These are phyloP conservation scores for Rhizopogon vulgaris DNA, from an alignment of 768 basidiomycete genomes.

Conservation along the genomic window DNA sequence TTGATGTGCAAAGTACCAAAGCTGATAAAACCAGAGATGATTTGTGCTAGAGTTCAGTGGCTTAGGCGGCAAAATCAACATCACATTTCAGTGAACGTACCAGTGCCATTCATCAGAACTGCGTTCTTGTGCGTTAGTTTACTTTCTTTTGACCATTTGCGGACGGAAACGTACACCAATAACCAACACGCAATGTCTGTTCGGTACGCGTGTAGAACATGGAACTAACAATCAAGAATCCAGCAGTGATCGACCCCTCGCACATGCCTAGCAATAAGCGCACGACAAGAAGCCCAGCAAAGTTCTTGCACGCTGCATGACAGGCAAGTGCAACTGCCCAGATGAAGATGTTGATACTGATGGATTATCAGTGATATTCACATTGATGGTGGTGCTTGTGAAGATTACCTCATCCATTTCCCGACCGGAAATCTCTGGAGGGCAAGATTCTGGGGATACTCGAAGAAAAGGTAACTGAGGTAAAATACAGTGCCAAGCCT, in stretches of 20 bases:
- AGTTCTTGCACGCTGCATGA: slow-evolving; percentile 65
- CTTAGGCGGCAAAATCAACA: background rate
- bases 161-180: slow-evolving; percentile 51
- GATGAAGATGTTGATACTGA: slow-evolving; percentile 52
- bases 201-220: slow-evolving; percentile 69
- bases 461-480: slow-evolving; percentile 47
- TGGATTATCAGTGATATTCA: background rate
- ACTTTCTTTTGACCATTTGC: background rate
- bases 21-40: slow-evolving; percentile 56
- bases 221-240: slow-evolving; percentile 62
- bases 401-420: slow-evolving; percentile 63
- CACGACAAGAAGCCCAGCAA: slow-evolving; percentile 54
- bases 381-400: background rate
- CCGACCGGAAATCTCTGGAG: slow-evolving; percentile 65
- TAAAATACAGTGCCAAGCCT: slow-evolving; percentile 61
- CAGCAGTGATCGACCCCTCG: slow-evolving; percentile 58
- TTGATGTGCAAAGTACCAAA: slow-evolving; percentile 57
- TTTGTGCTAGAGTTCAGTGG: slow-evolving; percentile 40
- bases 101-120: slow-evolving; percentile 68
- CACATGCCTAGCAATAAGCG: slow-evolving; percentile 65
- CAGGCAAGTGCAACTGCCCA: slow-evolving; percentile 52
- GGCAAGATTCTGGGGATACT: slow-evolving; percentile 61
- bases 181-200: slow-evolving; percentile 57
- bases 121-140: background rate
- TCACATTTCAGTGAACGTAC: slow-evolving; percentile 23